Conservation (phyloP, 2,329 filamentous ascomycete species). For the Colletotrichum navitas region DNA sequence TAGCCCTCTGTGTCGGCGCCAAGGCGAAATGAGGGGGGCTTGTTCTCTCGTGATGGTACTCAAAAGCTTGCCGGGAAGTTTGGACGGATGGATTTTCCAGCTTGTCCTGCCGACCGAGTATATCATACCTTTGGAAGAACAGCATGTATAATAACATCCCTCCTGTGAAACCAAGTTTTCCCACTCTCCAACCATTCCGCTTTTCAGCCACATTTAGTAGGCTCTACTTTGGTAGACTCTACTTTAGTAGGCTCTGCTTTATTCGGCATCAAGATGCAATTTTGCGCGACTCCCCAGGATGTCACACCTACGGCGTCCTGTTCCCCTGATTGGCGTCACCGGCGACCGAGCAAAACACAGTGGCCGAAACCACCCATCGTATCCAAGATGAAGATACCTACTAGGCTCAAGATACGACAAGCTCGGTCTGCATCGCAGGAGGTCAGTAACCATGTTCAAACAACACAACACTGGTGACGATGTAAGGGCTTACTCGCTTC, state of each 20-base stretch:
- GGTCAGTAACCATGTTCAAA: background rate
- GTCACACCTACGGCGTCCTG: background rate
- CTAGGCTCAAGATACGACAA: background rate
- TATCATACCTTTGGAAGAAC: background rate
- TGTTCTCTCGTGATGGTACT: conserved; percentile 8
- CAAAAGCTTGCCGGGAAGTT: conserved; percentile 26
- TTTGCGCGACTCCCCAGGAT: conserved; percentile 32
- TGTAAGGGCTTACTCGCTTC: background rate
- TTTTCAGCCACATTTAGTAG: background rate
- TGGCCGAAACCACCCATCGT: background rate
- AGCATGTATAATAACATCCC: background rate
- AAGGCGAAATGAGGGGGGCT: background rate
- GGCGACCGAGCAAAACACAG: conserved; percentile 14
- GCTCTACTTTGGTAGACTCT: background rate
- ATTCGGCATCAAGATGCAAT: conserved; percentile 28
- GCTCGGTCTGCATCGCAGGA: background rate
- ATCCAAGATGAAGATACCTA: background rate
- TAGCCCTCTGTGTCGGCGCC: background rate
- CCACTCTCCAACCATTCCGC: background rate
- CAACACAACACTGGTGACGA: background rate
- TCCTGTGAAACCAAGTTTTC: background rate
- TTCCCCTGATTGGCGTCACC: conserved; percentile 4
- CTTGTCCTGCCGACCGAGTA: background rate
- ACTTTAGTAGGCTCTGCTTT: background rate
- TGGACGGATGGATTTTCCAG: conserved; percentile 15